Conservation (phyloP, 148 eudicot species). For the Silene uniflora region DNA sequence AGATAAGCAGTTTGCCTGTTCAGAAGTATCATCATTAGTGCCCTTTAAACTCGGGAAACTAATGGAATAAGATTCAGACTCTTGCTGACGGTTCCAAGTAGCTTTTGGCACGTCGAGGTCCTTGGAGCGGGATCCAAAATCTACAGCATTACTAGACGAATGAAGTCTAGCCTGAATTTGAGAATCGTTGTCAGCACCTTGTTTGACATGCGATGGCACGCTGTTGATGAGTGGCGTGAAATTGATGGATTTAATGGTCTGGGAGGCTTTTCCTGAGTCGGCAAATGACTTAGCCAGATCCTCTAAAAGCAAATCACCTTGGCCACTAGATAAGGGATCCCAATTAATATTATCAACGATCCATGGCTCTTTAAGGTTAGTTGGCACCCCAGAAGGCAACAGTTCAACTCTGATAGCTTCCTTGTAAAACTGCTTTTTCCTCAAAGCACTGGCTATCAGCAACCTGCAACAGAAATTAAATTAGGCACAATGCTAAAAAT, state of each 20-base stretch:
- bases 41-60: constrained; percentile 16
- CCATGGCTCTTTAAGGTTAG: constrained; percentile 40
- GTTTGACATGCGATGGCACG: constrained; percentile 49
- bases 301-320: constrained; percentile 82
- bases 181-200: constrained; percentile 32
- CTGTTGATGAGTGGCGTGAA: constrained; percentile 43
- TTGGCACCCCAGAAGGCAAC: constrained; percentile 41
- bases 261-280: constrained; percentile 34
- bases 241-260: constrained; percentile 48
- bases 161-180: constrained; percentile 16
- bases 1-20: constrained; percentile 19
- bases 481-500: background rate
- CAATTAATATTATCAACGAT: constrained; percentile 61
- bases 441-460: constrained; percentile 57
- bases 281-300: constrained; percentile 82
- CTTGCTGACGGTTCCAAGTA: constrained; percentile 15
- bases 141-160: constrained; percentile 16
- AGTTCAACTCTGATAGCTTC: constrained; percentile 71
- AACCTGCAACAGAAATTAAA: constrained; percentile 38
- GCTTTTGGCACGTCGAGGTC: constrained; percentile 24
- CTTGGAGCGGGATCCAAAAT: constrained; percentile 13
- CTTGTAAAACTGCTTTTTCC: constrained; percentile 70
- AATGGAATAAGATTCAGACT: constrained; percentile 13
- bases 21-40: constrained; percentile 18
- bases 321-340: constrained; percentile 95